Conservation (phyloP, 2,329 filamentous ascomycete genomes). For the Ceratocystis colombiana region DNA sequence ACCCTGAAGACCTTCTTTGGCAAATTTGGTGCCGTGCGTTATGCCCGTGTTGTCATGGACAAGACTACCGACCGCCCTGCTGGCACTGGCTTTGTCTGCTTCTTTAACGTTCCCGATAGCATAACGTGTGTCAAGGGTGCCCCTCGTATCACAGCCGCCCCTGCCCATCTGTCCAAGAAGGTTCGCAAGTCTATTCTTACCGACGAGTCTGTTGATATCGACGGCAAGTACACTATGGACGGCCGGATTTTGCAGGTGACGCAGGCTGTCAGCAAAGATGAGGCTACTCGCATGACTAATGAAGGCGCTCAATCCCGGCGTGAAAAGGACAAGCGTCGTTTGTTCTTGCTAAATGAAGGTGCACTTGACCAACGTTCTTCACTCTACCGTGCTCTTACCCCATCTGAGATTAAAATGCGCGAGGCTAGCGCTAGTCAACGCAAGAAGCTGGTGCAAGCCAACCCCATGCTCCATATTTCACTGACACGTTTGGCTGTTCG, state of each 20-base stretch:
- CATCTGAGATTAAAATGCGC: constrained; percentile 74
- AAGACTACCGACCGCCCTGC: constrained; percentile 73
- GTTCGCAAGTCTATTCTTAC: constrained; percentile 75
- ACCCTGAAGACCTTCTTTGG: constrained; percentile 73
- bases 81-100: constrained; percentile 92
- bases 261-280: constrained; percentile 71
- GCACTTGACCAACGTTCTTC: constrained; percentile 67
- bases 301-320: constrained; percentile 51
- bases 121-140: constrained; percentile 65
- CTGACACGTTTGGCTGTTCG: constrained; percentile 83
- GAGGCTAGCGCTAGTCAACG: constrained; percentile 80
- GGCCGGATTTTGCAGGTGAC: constrained; percentile 77
- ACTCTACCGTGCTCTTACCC: constrained; percentile 64
- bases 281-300: constrained; percentile 65
- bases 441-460: constrained; percentile 80
- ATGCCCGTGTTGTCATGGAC: constrained; percentile 86
- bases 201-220: constrained; percentile 69
- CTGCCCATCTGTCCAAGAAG: constrained; percentile 32
- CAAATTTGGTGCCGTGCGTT: constrained; percentile 79
- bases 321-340: constrained; percentile 78
- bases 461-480: constrained; percentile 79
- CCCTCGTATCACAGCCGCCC: constrained; percentile 45
- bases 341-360: constrained; percentile 83
- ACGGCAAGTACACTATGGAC: constrained; percentile 80
- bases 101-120: constrained; percentile 66